phyloP scores from a whole-genome alignment of 164 flowering plant genomes.

The Magnolia sinica region DNA sequence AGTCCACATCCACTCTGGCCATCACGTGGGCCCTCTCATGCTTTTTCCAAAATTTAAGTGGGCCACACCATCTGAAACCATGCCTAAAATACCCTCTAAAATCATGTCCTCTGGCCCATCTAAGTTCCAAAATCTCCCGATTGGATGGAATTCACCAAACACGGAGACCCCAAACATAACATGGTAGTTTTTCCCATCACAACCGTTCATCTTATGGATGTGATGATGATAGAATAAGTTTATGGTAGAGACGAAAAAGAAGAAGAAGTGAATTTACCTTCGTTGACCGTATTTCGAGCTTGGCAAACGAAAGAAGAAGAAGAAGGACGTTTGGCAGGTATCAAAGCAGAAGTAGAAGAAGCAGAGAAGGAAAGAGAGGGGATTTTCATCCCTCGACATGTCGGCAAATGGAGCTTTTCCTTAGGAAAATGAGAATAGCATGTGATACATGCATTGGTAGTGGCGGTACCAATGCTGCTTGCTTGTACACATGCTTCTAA shows the following conservation, averaged over 20 bases:
- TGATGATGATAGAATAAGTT: too few species aligned
- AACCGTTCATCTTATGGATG: too few species aligned
- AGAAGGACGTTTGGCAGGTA: slow-evolving; percentile 10
- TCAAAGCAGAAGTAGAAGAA: slow-evolving; percentile 12
- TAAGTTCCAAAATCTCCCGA: too few species aligned
- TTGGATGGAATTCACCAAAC: too few species aligned
- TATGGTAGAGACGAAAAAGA: background rate
- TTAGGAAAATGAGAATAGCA: slow-evolving; percentile 22
- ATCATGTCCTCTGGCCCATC: too few species aligned
- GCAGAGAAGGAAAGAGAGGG: slow-evolving; percentile 4
- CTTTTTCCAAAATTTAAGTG: too few species aligned
- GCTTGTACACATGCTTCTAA: slow-evolving; percentile 38
- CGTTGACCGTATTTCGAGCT: slow-evolving; percentile 43
- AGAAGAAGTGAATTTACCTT: slow-evolving; percentile 24
- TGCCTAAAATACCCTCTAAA: too few species aligned
- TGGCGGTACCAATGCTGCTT: slow-evolving; percentile 31
- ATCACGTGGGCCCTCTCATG: too few species aligned
- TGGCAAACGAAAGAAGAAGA: slow-evolving; percentile 42
- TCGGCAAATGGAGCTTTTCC: slow-evolving; percentile 34
- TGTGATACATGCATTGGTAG: slow-evolving; percentile 26
- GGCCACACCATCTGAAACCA: too few species aligned
- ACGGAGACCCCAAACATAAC: too few species aligned
- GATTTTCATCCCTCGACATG: slow-evolving; percentile 23
- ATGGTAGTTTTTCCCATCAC: too few species aligned
- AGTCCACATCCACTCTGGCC: too few species aligned